phyloP scores from a whole-genome alignment of 169 alveolate genomes.

The Plasmodium fragile region DNA sequence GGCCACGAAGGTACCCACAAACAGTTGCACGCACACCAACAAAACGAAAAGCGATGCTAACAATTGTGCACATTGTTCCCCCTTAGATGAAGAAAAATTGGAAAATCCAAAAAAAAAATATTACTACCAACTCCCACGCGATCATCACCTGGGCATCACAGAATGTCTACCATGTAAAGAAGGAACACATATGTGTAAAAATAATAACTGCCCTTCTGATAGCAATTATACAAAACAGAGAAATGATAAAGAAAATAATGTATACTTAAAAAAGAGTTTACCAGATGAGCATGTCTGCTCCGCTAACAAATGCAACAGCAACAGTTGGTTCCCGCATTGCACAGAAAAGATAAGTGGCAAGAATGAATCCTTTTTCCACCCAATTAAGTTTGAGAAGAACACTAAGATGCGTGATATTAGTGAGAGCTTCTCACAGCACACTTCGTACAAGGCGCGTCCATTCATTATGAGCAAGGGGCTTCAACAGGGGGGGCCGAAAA shows the following conservation, averaged over 20 bases:
- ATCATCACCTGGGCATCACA: not conserved
- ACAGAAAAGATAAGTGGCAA: not conserved
- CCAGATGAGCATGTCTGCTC: not conserved
- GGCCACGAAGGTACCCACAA: not conserved
- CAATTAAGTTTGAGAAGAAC: not conserved
- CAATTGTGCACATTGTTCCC: not conserved
- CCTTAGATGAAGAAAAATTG: not conserved
- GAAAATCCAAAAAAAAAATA: not conserved
- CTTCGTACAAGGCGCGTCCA: not conserved
- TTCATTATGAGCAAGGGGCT: not conserved
- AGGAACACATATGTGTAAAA: not conserved
- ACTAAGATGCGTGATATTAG: not conserved
- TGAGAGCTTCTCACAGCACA: not conserved
- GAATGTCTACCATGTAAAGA: not conserved
- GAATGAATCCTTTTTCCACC: slow-evolving; percentile 6
- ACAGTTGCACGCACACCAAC: not conserved
- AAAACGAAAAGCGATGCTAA: not conserved
- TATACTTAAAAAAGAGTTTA: not conserved
- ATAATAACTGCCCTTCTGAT: not conserved
- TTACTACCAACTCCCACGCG: not conserved
- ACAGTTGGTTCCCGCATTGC: not conserved
- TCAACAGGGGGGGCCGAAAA: not conserved
- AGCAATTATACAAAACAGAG: not conserved
- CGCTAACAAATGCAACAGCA: not conserved
- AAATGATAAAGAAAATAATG: not conserved